These are phyloP conservation scores for Lepidium didymum DNA, from an alignment of 345 rosid species.

Conservation along the genomic window DNA sequence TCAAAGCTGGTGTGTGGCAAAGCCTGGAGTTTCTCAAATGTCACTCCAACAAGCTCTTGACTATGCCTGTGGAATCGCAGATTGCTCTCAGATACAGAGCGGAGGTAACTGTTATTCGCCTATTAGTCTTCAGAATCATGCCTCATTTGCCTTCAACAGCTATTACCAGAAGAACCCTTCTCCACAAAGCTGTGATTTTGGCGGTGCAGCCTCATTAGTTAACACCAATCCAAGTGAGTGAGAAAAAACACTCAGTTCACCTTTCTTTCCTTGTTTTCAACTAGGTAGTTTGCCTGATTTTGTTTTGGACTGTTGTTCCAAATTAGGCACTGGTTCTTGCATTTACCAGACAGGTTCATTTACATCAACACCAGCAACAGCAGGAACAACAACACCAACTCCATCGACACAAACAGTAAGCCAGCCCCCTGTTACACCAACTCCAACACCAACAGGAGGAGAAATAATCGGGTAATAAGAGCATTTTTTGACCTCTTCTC, in stretches of 20 bases:
- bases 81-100: constrained; percentile 83
- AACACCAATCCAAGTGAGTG: constrained; percentile 77
- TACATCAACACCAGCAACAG: constrained; percentile 39
- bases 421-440: constrained; percentile 32
- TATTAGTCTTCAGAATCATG: constrained; percentile 61
- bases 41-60: constrained; percentile 72
- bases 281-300: not conserved
- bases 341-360: constrained; percentile 52
- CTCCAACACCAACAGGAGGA: constrained; percentile 38
- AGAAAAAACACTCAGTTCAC: not conserved
- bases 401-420: constrained; percentile 27
- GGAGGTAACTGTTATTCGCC: constrained; percentile 82
- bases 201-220: constrained; percentile 60
- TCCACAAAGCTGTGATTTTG: constrained; percentile 84
- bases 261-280: not conserved
- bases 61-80: constrained; percentile 87
- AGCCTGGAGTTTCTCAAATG: constrained; percentile 46
- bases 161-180: constrained; percentile 82
- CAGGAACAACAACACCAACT: constrained; percentile 35
- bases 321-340: constrained; percentile 80
- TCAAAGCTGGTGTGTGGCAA: constrained; percentile 90
- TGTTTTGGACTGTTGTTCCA: constrained; percentile 7
- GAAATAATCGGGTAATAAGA: constrained; percentile 41
- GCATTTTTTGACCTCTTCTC: not conserved
- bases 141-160: constrained; percentile 89